phyloP scores from a whole-genome alignment of 2,329 filamentous ascomycete genomes.

The Pestalotiopsis sp. region DNA sequence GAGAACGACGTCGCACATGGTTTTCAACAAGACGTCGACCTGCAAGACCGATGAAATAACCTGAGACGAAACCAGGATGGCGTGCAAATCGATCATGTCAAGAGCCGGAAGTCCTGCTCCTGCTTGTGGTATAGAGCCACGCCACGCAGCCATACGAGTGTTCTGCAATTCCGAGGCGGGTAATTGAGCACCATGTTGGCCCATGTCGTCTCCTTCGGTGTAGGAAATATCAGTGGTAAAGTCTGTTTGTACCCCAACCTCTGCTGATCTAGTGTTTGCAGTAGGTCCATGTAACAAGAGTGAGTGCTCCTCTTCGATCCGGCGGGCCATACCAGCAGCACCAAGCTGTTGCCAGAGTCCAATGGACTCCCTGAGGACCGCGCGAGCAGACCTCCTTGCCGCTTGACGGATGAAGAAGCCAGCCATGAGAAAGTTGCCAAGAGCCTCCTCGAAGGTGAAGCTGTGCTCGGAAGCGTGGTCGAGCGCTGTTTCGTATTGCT shows the following conservation, averaged over 20 bases:
- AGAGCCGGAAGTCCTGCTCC: slow-evolving; percentile 68
- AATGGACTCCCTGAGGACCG: slow-evolving; percentile 67
- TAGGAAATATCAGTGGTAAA: slow-evolving; percentile 63
- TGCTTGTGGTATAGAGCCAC: slow-evolving; percentile 59
- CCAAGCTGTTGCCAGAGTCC: slow-evolving; percentile 68
- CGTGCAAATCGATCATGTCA: slow-evolving; percentile 80
- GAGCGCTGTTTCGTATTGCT: slow-evolving; percentile 67
- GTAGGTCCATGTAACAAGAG: slow-evolving; percentile 65
- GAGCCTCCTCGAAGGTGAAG: slow-evolving; percentile 70
- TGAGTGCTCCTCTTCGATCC: slow-evolving; percentile 68
- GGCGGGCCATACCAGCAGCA: slow-evolving; percentile 66
- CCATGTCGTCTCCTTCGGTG: slow-evolving; percentile 42
- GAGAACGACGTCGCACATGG: slow-evolving; percentile 79
- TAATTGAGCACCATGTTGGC: slow-evolving; percentile 34
- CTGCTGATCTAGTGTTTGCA: slow-evolving; percentile 57
- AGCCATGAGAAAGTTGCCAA: slow-evolving; percentile 73
- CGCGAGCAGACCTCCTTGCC: slow-evolving; percentile 66
- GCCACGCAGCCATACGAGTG: slow-evolving; percentile 63
- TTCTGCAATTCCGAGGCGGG: slow-evolving; percentile 51
- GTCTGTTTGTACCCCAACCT: slow-evolving; percentile 70
- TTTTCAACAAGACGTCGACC: slow-evolving; percentile 73
- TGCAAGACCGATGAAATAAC: slow-evolving; percentile 77
- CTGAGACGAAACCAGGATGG: slow-evolving; percentile 76
- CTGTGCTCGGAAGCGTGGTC: slow-evolving; percentile 70
- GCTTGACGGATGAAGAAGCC: slow-evolving; percentile 67